These are phyloP conservation scores for Sugiyamaella floridensis DNA, from an alignment of 805 yeast species.

Conservation along the genomic window DNA sequence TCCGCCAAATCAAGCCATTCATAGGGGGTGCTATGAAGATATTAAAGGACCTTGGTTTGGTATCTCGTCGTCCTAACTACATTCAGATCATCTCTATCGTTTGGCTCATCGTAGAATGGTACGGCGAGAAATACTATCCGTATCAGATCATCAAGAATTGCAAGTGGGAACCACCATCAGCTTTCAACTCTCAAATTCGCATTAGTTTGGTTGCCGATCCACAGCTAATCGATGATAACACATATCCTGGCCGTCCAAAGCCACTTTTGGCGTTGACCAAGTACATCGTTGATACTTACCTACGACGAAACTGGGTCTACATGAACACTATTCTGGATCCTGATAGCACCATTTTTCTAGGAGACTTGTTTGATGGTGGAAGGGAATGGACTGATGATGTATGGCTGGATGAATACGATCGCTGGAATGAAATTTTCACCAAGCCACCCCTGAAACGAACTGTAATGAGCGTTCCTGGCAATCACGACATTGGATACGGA, in stretches of 20 bases:
- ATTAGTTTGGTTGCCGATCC: conserved; percentile 83
- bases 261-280: conserved; percentile 49
- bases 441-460: conserved; percentile 40
- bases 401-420: conserved; percentile 63
- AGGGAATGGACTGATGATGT: conserved; percentile 66
- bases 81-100: conserved; percentile 20
- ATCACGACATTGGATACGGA: conserved; percentile 95
- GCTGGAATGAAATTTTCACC: conserved; percentile 67
- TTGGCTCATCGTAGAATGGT: conserved; percentile 44
- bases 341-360: conserved; percentile 69
- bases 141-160: conserved; percentile 41
- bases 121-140: conserved; percentile 50
- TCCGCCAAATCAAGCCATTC: no score
- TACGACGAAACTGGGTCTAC: conserved; percentile 63
- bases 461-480: conserved; percentile 65
- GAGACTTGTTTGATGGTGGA: conserved; percentile 94
- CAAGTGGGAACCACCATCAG: conserved; percentile 40
- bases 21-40: not conserved
- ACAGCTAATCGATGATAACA: conserved; percentile 80
- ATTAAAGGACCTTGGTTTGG: not conserved
- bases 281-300: conserved; percentile 66
- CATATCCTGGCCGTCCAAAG: conserved; percentile 68
- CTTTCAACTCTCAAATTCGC: conserved; percentile 1
- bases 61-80: not conserved
- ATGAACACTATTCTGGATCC: conserved; percentile 59